Conservation (phyloP, 257 asterid species). For the Gentiana dahurica region DNA sequence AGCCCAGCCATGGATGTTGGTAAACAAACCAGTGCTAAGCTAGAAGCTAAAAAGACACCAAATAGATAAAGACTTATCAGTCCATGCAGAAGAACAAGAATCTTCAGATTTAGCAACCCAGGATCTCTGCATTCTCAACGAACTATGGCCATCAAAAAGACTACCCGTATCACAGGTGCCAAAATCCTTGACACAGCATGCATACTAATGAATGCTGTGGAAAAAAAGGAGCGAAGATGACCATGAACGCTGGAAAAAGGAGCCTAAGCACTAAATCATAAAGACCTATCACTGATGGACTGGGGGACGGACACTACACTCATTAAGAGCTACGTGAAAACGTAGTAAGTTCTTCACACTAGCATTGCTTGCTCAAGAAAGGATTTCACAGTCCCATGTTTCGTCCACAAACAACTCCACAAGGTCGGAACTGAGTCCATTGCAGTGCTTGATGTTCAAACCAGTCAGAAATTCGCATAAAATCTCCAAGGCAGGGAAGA, state of each 20-base stretch:
- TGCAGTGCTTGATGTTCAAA: slow-evolving; percentile 64
- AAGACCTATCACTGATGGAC: slow-evolving; percentile 33
- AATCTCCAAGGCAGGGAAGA: slow-evolving; percentile 41
- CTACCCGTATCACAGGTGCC: slow-evolving; percentile 14
- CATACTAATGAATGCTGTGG: slow-evolving; percentile 27
- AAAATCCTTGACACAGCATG: slow-evolving; percentile 51
- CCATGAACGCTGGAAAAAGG: slow-evolving; percentile 49
- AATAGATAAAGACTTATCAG: slow-evolving; percentile 1
- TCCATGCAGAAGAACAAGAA: slow-evolving; percentile 22
- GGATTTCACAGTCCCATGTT: slow-evolving; percentile 85
- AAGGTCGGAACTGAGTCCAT: slow-evolving; percentile 31
- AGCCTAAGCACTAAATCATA: slow-evolving; percentile 22
- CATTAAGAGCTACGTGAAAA: slow-evolving; percentile 21
- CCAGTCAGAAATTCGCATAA: slow-evolving; percentile 53
- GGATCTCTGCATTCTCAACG: slow-evolving; percentile 29
- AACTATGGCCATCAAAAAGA: slow-evolving; percentile 27
- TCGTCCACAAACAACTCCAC: slow-evolving; percentile 42
- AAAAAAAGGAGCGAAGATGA: slow-evolving; percentile 27
- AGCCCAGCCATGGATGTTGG: slow-evolving; percentile 7
- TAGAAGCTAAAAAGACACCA: no score
- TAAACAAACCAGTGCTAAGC: no score
- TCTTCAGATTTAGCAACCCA: slow-evolving; percentile 28
- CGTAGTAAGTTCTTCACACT: slow-evolving; percentile 3
- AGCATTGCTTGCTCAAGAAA: slow-evolving; percentile 20
- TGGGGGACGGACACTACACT: slow-evolving; percentile 21